Percentiles rank a stretch among this genome's conserved stretches.
phyloP scores from a whole-genome alignment of 1,139 yeast species.

The Kodamaea sp. region DNA sequence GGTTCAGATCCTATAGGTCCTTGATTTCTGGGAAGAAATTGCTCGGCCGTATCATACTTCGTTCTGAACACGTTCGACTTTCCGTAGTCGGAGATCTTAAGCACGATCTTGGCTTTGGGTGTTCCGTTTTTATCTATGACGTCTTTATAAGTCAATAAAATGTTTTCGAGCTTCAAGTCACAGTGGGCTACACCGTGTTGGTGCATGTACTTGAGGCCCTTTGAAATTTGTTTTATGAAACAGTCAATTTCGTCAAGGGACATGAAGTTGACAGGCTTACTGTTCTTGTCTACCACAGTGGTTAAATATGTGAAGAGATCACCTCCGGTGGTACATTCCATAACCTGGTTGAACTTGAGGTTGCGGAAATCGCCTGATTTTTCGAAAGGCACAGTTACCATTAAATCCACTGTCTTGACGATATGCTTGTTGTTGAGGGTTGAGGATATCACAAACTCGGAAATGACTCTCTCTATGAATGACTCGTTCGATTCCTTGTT shows the following conservation, averaged over 20 bases:
- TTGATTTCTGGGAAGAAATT: slow-evolving; percentile 39
- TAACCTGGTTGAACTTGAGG: slow-evolving; percentile 69
- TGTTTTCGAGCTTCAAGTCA: slow-evolving; percentile 68
- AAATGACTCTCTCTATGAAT: slow-evolving; percentile 67
- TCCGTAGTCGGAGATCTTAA: slow-evolving; percentile 73
- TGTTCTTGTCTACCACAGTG: slow-evolving; percentile 17
- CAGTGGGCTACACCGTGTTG: slow-evolving; percentile 77
- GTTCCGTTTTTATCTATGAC: slow-evolving; percentile 3
- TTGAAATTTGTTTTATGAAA: slow-evolving; percentile 64
- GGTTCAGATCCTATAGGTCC: slow-evolving; percentile 80
- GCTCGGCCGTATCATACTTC: slow-evolving; percentile 48
- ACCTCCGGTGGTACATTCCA: slow-evolving; percentile 78
- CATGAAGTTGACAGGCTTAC: slow-evolving; percentile 15
- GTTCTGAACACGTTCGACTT: slow-evolving; percentile 74
- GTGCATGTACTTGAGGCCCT: slow-evolving; percentile 68
- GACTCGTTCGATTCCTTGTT: slow-evolving; percentile 55
- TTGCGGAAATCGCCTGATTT: slow-evolving; percentile 1
- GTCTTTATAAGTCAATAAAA: slow-evolving; percentile 34
- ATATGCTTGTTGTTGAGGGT: slow-evolving; percentile 70
- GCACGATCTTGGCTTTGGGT: slow-evolving; percentile 38
- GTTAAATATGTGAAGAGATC: slow-evolving; percentile 52
- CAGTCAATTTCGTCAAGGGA: slow-evolving; percentile 66
- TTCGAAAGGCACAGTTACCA: slow-evolving; percentile 37
- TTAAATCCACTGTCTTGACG: slow-evolving; percentile 66
- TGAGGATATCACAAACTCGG: slow-evolving; percentile 77